Conservation (phyloP, 2,329 filamentous ascomycete species). For the Penicillium sp. region DNA sequence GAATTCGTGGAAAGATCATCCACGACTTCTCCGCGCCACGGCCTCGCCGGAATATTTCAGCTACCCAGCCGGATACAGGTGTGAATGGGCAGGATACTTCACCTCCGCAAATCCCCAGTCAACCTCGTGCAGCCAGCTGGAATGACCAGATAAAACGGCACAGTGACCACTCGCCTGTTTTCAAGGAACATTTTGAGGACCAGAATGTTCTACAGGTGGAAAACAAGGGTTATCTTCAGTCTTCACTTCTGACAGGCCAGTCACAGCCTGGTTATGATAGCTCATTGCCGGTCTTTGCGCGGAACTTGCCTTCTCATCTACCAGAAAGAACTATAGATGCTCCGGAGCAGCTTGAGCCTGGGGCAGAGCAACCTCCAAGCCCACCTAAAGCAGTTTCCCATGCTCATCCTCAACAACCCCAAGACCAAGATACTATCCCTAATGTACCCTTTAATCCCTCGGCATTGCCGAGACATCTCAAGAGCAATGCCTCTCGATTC, state of each 20-base stretch:
- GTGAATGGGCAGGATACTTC: constrained; percentile 14
- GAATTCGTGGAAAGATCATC: constrained; percentile 54
- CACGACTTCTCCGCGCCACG: constrained; percentile 59
- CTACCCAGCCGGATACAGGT: constrained; percentile 13
- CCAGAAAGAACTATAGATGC: constrained; percentile 19
- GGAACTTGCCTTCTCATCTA: constrained; percentile 33
- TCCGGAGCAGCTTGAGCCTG: constrained; percentile 5
- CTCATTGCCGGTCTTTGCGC: constrained; percentile 38
- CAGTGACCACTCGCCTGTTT: constrained; percentile 49
- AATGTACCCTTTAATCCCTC: constrained; percentile 24
- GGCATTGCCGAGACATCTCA: constrained; percentile 40
- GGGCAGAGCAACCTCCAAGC: constrained; percentile 4
- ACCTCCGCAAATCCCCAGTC: constrained; percentile 7
- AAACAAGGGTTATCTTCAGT: constrained; percentile 38
- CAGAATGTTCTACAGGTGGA: constrained; percentile 34
- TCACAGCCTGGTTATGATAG: constrained; percentile 24
- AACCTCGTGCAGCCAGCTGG: constrained; percentile 12
- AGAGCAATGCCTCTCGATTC: constrained; percentile 54
- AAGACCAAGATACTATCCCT: constrained; percentile 28
- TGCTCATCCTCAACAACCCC: constrained; percentile 12
- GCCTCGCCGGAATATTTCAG: constrained; percentile 35
- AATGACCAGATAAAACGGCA: constrained; percentile 27
- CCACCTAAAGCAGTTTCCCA: constrained; percentile 4
- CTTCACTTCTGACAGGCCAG: constrained; percentile 28
- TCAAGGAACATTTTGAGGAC: constrained; percentile 53